A percentile compares a stretch with the other conserved stretches of the same genome.
phyloP scores from a whole-genome alignment of 2,329 filamentous ascomycete genomes.

The Alternaria brassicae region DNA sequence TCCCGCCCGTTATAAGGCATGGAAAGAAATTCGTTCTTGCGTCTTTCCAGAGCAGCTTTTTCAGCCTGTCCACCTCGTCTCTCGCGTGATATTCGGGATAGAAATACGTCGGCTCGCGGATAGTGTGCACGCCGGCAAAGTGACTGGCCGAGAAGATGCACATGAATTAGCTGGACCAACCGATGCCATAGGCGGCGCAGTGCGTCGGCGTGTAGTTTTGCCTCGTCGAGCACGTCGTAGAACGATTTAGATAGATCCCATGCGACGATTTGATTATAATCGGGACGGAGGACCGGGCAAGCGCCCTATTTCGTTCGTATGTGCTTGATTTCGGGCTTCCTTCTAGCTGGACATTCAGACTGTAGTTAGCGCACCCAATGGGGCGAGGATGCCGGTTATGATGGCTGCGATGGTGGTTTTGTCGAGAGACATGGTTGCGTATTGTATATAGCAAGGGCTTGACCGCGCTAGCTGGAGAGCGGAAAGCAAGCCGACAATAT shows the following conservation, averaged over 20 bases:
- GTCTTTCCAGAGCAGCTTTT: conserved; percentile 18
- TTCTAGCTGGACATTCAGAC: conserved; percentile 12
- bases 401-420: conserved; percentile 10
- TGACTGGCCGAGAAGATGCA: conserved; percentile 8
- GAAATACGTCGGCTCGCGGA: conserved; percentile 15
- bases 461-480: too few species aligned
- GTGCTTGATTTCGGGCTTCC: conserved; percentile 5
- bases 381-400: conserved; percentile 11
- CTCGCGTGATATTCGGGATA: conserved; percentile 13
- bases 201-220: conserved; percentile 2
- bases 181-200: conserved; percentile 5
- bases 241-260: conserved; percentile 17
- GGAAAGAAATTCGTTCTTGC: conserved; percentile 15
- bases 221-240: conserved; percentile 9
- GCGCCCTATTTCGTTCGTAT: conserved; percentile 8
- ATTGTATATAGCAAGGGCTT: too few species aligned
- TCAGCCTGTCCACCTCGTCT: conserved; percentile 5
- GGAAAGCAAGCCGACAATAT: too few species aligned
- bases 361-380: background rate
- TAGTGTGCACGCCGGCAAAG: conserved; percentile 16
- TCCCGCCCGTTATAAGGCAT: conserved; percentile 14
- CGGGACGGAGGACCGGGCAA: conserved; percentile 11
- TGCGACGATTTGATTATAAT: conserved; percentile 9
- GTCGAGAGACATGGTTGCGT: conserved; percentile 5
- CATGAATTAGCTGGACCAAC: conserved; percentile 10